phyloP scores from a whole-genome alignment of 257 asterid species.

The Ophiorrhiza pumila region DNA sequence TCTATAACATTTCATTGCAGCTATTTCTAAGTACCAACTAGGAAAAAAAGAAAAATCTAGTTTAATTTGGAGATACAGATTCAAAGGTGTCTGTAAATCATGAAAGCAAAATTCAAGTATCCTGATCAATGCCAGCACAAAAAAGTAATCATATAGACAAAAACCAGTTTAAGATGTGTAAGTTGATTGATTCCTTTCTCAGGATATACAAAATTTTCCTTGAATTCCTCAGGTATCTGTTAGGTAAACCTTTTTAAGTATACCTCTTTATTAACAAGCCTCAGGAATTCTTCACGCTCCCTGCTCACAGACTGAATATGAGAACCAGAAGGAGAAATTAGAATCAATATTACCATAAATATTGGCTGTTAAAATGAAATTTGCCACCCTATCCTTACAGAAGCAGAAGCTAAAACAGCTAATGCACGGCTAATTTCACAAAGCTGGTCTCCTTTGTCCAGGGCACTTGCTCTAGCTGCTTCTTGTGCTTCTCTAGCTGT shows the following conservation, averaged over 20 bases:
- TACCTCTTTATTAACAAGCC: conserved; percentile 93
- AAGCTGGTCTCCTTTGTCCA: conserved; percentile 76
- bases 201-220: not conserved
- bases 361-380: conserved; percentile 10
- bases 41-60: not conserved
- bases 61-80: not conserved
- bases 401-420: conserved; percentile 90
- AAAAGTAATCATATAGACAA: not conserved
- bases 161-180: not conserved
- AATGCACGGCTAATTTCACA: conserved; percentile 84
- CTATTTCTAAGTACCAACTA: not conserved
- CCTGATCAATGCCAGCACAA: not conserved
- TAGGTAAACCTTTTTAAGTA: not conserved
- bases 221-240: not conserved
- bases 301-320: conserved; percentile 73
- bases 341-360: conserved; percentile 13
- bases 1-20: not conserved
- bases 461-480: conserved; percentile 71
- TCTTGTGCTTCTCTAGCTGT: conserved; percentile 72
- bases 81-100: not conserved
- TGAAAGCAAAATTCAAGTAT: not conserved
- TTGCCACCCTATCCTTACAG: conserved; percentile 41
- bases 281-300: conserved; percentile 81
- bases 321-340: conserved; percentile 12
- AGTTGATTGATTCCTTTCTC: not conserved